Evolutionary conservation across 345 rosid species (phyloP).

Genomic region (Populus tremula): DNA sequence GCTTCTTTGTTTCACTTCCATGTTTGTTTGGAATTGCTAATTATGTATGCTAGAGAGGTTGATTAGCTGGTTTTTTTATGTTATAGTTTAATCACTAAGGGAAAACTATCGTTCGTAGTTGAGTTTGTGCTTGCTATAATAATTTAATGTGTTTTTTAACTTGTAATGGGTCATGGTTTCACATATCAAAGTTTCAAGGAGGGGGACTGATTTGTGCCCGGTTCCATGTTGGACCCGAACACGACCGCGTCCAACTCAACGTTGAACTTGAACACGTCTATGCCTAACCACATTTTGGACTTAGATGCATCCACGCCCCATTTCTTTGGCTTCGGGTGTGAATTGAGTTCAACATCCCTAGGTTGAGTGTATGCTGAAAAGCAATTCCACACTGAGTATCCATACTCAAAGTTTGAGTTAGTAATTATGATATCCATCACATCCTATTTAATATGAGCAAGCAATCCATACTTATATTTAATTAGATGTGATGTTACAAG

Average conservation of each 20-base stretch:
- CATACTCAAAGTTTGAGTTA: too few species aligned
- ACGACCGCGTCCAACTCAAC: fast-evolving
- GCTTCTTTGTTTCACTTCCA: neutral
- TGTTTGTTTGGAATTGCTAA: neutral
- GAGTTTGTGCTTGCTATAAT: too few species aligned
- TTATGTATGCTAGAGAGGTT: neutral
- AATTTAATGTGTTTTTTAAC: too few species aligned
- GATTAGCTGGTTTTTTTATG: neutral
- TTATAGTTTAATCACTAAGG: neutral
- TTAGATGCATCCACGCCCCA: fast-evolving
- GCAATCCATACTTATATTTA: too few species aligned
- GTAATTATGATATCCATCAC: too few species aligned
- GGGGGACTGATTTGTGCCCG: fast-evolving
- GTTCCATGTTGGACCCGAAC: fast-evolving
- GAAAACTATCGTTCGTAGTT: neutral
- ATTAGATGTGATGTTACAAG: too few species aligned
- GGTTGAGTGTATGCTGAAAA: too few species aligned
- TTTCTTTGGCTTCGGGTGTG: fast-evolving
- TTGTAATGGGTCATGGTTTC: too few species aligned
- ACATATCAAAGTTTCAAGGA: fast-evolving
- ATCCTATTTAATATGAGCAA: too few species aligned
- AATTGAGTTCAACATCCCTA: too few species aligned
- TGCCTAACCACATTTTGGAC: too few species aligned
- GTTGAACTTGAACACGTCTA: fast-evolving
- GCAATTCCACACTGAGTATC: fast-evolving